Conservation (phyloP, 257 asterid species). For the Primulina huaijiensis region DNA sequence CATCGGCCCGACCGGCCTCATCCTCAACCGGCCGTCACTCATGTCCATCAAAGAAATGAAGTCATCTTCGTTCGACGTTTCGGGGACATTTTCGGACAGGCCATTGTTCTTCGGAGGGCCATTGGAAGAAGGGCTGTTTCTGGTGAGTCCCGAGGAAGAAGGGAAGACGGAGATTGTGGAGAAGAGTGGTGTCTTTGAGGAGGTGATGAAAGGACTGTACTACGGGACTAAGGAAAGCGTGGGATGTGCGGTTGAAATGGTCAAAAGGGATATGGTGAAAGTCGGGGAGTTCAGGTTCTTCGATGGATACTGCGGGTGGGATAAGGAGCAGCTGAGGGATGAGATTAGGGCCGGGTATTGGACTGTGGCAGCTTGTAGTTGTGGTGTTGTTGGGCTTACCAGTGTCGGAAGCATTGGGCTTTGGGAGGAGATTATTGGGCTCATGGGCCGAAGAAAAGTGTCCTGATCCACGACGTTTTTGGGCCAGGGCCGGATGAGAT, state of each 20-base stretch:
- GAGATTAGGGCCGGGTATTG: slow-evolving; percentile 84
- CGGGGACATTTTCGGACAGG: slow-evolving; percentile 55
- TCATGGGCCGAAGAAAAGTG: slow-evolving; percentile 65
- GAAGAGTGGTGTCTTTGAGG: slow-evolving; percentile 64
- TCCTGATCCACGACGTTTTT: slow-evolving; percentile 32
- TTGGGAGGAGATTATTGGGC: slow-evolving; percentile 74
- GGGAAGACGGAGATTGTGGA: slow-evolving; percentile 37
- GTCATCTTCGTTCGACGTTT: slow-evolving; percentile 44
- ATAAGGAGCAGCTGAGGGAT: slow-evolving; percentile 54
- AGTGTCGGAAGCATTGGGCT: slow-evolving; percentile 60
- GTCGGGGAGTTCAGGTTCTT: slow-evolving; percentile 62
- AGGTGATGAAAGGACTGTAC: slow-evolving; percentile 75
- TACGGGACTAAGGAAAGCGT: slow-evolving; percentile 72
- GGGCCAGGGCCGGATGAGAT: no score
- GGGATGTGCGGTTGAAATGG: slow-evolving; percentile 47
- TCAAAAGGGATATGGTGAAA: slow-evolving; percentile 44
- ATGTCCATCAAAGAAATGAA: slow-evolving; percentile 88
- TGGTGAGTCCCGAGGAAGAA: slow-evolving; percentile 38
- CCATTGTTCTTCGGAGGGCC: slow-evolving; percentile 93
- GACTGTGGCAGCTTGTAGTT: slow-evolving; percentile 83
- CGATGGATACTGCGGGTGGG: slow-evolving; percentile 91
- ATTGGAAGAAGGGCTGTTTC: slow-evolving; percentile 63
- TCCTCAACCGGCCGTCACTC: slow-evolving; percentile 81
- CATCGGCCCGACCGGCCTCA: slow-evolving; percentile 65
- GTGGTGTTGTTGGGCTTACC: slow-evolving; percentile 50